Base-by-base conservation (phyloP, 345 rosid species). In the Lumnitzera littorea region DNA sequence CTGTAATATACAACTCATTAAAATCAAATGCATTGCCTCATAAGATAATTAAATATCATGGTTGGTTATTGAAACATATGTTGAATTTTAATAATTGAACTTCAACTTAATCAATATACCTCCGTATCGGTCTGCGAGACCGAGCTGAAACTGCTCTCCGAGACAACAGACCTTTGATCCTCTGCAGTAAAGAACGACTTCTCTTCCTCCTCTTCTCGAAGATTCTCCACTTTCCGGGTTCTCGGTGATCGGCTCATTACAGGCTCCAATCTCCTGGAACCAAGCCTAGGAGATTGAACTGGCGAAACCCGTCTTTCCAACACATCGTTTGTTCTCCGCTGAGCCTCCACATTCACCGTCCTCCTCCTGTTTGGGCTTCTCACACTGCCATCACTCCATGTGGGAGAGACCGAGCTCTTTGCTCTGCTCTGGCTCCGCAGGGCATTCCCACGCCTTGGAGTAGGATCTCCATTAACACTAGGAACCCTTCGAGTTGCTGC, bases 41-140 rank as follows among this genome's bases (percentile, higher is more conserved):
- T 36, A 5, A 36, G 1, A 36, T 36, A 36, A 9, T 27, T 36
- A 36, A 36, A 9, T 36, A 36, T 36, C 43, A 36, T 9, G 11
- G 43, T 9, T 5, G 7, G 1, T 4, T 9, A 36, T 36, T 9
- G 3, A 36, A 36, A 43, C 25, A 23, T 9, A 12, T 13, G 8
- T 11, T 8, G 15, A 46, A 2, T 3, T 24, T 15, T 10, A 48
- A 25, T 11, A 41, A 25, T 13, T 13, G 66, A 25, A 47, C 14
- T 11, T 15, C 27, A 17, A 36, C 2, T 24, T 48, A n/a, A 52
- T 2, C 3, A 4, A 14, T 46, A 60, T 70, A 85, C 91, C 89
- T 88, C 96, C 2, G 83, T 58, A 46, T 86, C 89, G 12, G 76
- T 70, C 43, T 74, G 88, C 48, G 87, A 79, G 53, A 76, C 66